Evolutionary conservation across 1,284 basidiomycete species (phyloP).

Genomic region (Leucoagaricus sp.): DNA sequence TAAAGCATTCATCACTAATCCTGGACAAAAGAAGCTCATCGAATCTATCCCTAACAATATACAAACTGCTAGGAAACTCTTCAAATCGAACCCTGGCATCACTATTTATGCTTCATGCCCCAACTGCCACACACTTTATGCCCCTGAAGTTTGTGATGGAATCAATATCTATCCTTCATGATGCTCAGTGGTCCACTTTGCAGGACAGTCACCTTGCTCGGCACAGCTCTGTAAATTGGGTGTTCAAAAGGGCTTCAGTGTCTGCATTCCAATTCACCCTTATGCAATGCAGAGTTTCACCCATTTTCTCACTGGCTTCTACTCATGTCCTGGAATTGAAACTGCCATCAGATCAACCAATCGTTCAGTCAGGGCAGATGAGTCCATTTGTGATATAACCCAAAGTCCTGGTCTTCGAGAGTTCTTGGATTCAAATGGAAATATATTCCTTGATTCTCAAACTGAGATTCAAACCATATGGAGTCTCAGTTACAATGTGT

Average conservation of each 20-base stretch:
- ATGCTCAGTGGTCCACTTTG: too few relatives aligned
- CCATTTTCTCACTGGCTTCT: conserved; percentile 13
- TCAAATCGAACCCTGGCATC: too few relatives aligned
- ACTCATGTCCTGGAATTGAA: conserved; percentile 21
- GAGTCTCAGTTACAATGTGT: conserved; percentile 3
- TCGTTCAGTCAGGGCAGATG: not conserved
- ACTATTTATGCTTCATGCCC: not conserved
- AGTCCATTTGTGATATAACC: conserved; percentile 12
- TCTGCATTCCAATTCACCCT: conserved; percentile 15
- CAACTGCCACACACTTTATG: not conserved
- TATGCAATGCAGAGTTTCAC: conserved; percentile 17
- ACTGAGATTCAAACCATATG: conserved; percentile 18
- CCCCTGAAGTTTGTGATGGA: too few relatives aligned
- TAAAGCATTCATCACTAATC: too few relatives aligned
- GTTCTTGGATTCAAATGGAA: conserved; percentile 19
- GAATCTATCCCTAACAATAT: too few relatives aligned
- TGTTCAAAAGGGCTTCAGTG: too few relatives aligned
- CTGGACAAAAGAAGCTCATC: too few relatives aligned
- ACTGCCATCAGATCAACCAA: conserved; percentile 11
- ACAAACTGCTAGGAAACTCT: too few relatives aligned
- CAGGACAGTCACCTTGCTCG: too few relatives aligned
- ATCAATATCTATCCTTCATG: too few relatives aligned
- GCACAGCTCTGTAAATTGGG: too few relatives aligned
- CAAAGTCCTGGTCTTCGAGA: conserved; percentile 14
- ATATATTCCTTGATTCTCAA: conserved; percentile 13